Base-by-base conservation (phyloP, 108 stramenopile genomes). In the Seminavis robusta region DNA sequence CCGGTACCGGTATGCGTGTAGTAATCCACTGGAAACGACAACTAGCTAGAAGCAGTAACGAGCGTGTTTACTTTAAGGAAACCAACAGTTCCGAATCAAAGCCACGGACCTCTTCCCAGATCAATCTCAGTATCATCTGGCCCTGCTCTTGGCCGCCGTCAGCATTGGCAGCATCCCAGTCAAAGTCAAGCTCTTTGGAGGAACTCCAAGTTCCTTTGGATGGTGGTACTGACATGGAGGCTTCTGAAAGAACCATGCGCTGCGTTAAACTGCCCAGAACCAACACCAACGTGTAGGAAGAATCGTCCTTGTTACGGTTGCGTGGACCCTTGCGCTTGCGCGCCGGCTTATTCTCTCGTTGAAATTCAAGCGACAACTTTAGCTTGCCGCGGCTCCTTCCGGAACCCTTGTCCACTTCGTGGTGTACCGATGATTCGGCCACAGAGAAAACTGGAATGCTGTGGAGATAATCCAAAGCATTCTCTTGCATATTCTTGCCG, bases 81-180 rank as follows among this genome's bases (percentile, higher is more conserved):
- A 80, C 20, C 1, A 44, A n/a, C 21, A 58, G 33, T 46, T 81
- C 76, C 21, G 41, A 33, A 49, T 84, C 82, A 24, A 84, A 32
- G 15, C 82, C 82, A 24, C 66, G 70, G 19, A 70, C 17, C 1
- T 63, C 45, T 27, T 76, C 74, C 15, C 36, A 33, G 3, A 83
- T 38, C 27, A 79, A 38, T 13, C 77, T 55, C 2, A 83, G 27
- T 19, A 74, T 47, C 16, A 83, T 43, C 15, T 21, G 28, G 3
- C 71, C 71, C 31, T 62, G 59, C 25, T 69, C 74, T 46, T 62
- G 61, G 0, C 76, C 75, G 20, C 72, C 73, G 37, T 60, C 60
- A 17, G 64, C 60, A 28, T 75, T 76, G 3, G 77, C 81, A 10
- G 31, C n/a, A 28, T 53, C 47, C 81, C 81, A 83, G 39, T 83